These are phyloP conservation scores for Sclerotinia minor DNA, from an alignment of 2,329 filamentous ascomycete species.

Conservation along the genomic window DNA sequence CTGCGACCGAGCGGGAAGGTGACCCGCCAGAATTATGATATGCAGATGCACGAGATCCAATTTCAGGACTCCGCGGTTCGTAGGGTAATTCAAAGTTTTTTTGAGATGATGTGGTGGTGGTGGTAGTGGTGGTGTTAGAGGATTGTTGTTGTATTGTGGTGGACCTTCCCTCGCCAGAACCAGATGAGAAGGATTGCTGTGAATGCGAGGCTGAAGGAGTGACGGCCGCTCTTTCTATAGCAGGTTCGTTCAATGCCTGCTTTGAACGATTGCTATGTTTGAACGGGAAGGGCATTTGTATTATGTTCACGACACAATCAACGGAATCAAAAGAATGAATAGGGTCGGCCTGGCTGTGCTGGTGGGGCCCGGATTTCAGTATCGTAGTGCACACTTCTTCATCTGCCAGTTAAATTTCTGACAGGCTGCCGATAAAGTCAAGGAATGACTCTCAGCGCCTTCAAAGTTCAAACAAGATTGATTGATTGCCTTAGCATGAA, in stretches of 20 bases:
- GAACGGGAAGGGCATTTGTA: conserved; percentile 41
- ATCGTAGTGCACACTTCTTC: conserved; percentile 11
- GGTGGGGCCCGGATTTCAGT: conserved; percentile 20
- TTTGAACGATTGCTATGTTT: conserved; percentile 42
- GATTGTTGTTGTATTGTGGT: conserved; percentile 28
- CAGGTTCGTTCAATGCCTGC: conserved; percentile 39
- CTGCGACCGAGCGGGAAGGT: conserved; percentile 33
- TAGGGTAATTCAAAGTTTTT: conserved; percentile 28
- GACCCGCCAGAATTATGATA: conserved; percentile 31
- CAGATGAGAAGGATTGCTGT: conserved; percentile 26
- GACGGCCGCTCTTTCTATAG: conserved; percentile 26
- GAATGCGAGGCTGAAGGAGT: conserved; percentile 26
- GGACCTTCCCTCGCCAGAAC: conserved; percentile 28
- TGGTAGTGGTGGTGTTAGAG: conserved; percentile 16
- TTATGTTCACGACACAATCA: conserved; percentile 24
- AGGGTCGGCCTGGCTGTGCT: conserved; percentile 26
- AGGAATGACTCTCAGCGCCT: conserved; percentile 15
- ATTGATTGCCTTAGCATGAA: conserved; percentile 18
- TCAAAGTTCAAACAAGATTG: conserved; percentile 18
- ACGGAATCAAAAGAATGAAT: conserved; percentile 18
- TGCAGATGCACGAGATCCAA: conserved; percentile 33
- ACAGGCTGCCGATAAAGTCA: conserved; percentile 21
- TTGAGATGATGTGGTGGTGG: conserved; percentile 27
- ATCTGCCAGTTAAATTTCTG: conserved; percentile 19
- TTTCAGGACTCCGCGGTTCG: conserved; percentile 31